Conservation (phyloP, 78 protist species). For the Protostelium mycophagum region DNA sequence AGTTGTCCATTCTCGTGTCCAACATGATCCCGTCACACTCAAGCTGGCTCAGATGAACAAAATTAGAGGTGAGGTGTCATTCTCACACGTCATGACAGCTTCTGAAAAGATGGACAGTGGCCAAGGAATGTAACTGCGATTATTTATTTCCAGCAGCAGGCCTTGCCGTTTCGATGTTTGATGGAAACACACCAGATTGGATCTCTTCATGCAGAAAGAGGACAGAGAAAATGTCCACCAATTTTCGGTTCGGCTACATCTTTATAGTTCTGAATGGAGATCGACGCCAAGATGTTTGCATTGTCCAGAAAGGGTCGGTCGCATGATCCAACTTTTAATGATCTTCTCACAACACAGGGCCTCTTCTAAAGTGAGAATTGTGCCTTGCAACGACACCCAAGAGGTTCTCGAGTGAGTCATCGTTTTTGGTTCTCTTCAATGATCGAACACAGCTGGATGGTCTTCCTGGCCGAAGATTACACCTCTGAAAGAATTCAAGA, state of each 20-base stretch:
- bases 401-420: no score
- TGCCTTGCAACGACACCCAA: no score
- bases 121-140: neutral
- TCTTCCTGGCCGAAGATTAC: no score
- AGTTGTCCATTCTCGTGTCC: neutral
- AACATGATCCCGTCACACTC: neutral
- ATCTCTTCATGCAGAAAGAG: neutral
- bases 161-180: neutral
- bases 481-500: no score
- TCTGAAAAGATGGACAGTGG: neutral
- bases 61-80: neutral
- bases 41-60: neutral
- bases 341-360: no score
- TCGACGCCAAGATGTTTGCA: no score
- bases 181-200: neutral
- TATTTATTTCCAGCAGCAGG: neutral
- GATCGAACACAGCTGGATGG: no score
- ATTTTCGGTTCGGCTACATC: neutral
- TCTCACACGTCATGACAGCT: neutral
- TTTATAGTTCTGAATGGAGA: no score
- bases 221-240: neutral
- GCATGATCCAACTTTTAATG: no score
- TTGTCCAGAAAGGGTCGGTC: no score
- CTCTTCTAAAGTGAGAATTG: no score
- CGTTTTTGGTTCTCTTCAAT: no score